Percentiles rank a stretch among this genome's conserved stretches.
phyloP scores from a whole-genome alignment of 148 eudicot species.

The Spergularia bocconei region DNA sequence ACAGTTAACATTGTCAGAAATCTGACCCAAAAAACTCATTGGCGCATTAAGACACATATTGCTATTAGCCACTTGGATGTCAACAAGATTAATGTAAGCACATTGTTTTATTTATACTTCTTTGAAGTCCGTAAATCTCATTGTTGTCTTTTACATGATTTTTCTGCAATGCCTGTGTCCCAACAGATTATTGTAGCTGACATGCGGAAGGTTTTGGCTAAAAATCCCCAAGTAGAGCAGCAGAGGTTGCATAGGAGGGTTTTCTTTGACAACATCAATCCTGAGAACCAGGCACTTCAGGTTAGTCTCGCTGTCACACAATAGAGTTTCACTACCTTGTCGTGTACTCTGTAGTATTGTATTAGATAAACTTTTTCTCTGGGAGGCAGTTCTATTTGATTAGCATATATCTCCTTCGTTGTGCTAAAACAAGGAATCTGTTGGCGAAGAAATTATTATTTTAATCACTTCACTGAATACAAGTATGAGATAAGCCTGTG shows the following conservation, averaged over 20 bases:
- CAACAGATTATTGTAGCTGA: constrained; percentile 89
- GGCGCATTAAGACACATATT: constrained; percentile 93
- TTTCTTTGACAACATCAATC: constrained; percentile 73
- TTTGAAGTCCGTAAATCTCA: neutral
- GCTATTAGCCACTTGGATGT: constrained; percentile 88
- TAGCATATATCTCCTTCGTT: no score
- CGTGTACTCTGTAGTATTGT: neutral
- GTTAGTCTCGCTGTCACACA: constrained; percentile 47
- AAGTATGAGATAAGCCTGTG: neutral
- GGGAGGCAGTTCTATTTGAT: no score
- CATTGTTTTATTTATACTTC: constrained; percentile 7
- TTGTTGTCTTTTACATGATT: constrained; percentile 4
- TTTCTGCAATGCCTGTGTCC: constrained; percentile 3
- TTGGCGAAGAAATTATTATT: neutral
- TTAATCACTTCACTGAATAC: neutral
- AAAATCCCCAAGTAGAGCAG: constrained; percentile 92
- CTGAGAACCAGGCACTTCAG: constrained; percentile 82
- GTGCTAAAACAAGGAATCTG: no score
- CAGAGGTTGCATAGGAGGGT: constrained; percentile 91
- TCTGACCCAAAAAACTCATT: constrained; percentile 85
- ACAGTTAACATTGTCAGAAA: constrained; percentile 86
- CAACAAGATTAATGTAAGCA: constrained; percentile 75
- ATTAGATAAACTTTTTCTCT: no score
- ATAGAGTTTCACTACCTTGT: neutral
- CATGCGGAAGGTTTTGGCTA: constrained; percentile 93